Base-by-base conservation (phyloP, 306 rosid species). In the Quillaja saponaria region DNA sequence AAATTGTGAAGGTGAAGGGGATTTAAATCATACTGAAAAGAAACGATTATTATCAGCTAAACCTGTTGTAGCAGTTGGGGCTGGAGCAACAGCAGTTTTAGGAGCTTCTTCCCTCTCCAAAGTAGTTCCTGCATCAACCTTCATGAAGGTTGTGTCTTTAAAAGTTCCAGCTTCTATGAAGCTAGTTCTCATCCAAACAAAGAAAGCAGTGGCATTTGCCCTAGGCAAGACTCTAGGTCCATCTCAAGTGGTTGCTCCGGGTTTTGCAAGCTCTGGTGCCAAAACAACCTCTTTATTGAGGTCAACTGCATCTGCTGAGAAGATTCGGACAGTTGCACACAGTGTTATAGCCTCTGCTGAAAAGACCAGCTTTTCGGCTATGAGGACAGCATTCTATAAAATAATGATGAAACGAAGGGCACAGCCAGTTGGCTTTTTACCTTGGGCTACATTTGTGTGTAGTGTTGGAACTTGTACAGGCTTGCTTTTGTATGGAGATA, bases 101-200 rank as follows among this genome's bases (percentile, higher is more conserved):
- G 95, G 96, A 53, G 95, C 76, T 69, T 80, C 96, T 17, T 90
- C 87, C 16, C 74, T 90, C 63, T 86, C 91, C 38, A 90, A 90
- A 66, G 84, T 54, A 18, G 79, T 76, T 48, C 95, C 95, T 12
- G 76, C 90, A 34, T 84, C 92, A 6, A 83, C 86, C 7, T 7
- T 88, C 20, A 17, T 81, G 76, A 88, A 88, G 76, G 71, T 72
- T 57, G 67, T 71, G 55, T 69, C 86, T 14, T 72, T 80, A 49
- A 88, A 85, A 68, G 55, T 60, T 71, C 92, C 96, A 5, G 50
- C 80, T 58, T 83, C 91, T 14, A 72, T 86, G 47, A 87, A 84
- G 70, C 28, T 86, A 12, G 1, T 82, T 45, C 49, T 80, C 37
- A 76, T 78, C 60, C 89, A 86, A 52, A 64, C 81, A 60, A 85